Base-by-base conservation (phyloP, 805 yeast genomes). In the Pichia gijzeniarum region DNA sequence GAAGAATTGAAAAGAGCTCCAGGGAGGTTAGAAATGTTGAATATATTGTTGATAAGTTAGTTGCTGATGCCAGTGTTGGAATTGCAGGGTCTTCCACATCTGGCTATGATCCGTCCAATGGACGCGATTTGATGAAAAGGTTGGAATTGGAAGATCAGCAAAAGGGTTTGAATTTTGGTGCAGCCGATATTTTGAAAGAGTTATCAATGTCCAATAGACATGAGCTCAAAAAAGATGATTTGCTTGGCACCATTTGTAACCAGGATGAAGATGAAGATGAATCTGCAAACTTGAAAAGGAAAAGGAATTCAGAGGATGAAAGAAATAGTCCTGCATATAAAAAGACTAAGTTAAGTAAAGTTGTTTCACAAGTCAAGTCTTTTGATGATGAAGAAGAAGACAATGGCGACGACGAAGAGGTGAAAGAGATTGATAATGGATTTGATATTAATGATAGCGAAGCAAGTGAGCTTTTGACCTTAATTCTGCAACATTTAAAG, bases 401-500 rank as follows among this genome's bases (percentile, higher is more conserved):
- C 31, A 61, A 59, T 28, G 53, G 53, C 18, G 57, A 53, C 2
- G 71, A 58, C 27, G 51, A 48, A 6, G 46, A 42, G 16, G 45
- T 43, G 30, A 44, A 41, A 9, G 47, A 31, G 19, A 40, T 48
- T 14, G 61, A 53, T 32, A 52, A 51, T n/a, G 53, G 44, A 2
- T 44, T 42, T 33, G 49, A 46, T 30, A 8, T 35, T 10, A 32
- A 31, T 5, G 38, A 35, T 13, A 38, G 47, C 14, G 47, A 48
- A 14, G 58, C 54, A 31, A 48, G 54, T n/a, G 39, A 50, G 4
- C 35, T 54, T 7, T 44, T 48, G 60, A 54, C 58, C 50, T 54
- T 55, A 28, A 58, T 51, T 45, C 53, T 54, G 54, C 70, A 78
- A 41, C 98, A 93, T 62, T 65, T 91, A 53, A 80, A 78, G 56